phyloP scores from a whole-genome alignment of 768 basidiomycete genomes.

The Suillus ampliporus region DNA sequence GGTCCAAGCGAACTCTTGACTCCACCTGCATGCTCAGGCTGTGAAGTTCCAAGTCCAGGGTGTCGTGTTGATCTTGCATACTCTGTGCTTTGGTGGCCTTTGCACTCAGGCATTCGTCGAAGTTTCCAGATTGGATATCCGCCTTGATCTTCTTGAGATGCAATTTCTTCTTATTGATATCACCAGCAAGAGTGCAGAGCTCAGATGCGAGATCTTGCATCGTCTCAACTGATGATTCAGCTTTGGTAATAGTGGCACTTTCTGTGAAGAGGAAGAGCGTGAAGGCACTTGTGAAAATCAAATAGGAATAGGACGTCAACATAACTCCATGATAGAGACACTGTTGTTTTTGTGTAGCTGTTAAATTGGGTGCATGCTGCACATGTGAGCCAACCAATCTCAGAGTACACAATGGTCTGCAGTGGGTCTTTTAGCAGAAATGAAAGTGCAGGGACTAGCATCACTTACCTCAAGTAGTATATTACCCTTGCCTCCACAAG shows the following conservation, averaged over 20 bases:
- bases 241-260: constrained; percentile 53
- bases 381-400: too few relatives aligned
- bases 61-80: constrained; percentile 74
- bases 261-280: constrained; percentile 34
- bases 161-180: constrained; percentile 72
- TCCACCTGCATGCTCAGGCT: constrained; percentile 80
- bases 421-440: too few relatives aligned
- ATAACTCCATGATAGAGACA: constrained; percentile 28
- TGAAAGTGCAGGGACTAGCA: too few relatives aligned
- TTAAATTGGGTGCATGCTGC: too few relatives aligned
- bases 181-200: constrained; percentile 56
- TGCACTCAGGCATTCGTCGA: constrained; percentile 66
- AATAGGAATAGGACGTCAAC: constrained; percentile 26
- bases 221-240: constrained; percentile 62
- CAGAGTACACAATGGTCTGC: too few relatives aligned
- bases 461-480: too few relatives aligned
- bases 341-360: too few relatives aligned
- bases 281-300: constrained; percentile 5
- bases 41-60: constrained; percentile 71
- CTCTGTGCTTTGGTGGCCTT: constrained; percentile 55
- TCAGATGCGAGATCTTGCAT: constrained; percentile 59
- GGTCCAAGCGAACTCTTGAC: constrained; percentile 74
- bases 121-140: constrained; percentile 65
- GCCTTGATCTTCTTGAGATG: constrained; percentile 63
- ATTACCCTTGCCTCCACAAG: too few relatives aligned